Base-by-base conservation (phyloP, 1,284 basidiomycete genomes). In the Cystobasidium pallidum region DNA sequence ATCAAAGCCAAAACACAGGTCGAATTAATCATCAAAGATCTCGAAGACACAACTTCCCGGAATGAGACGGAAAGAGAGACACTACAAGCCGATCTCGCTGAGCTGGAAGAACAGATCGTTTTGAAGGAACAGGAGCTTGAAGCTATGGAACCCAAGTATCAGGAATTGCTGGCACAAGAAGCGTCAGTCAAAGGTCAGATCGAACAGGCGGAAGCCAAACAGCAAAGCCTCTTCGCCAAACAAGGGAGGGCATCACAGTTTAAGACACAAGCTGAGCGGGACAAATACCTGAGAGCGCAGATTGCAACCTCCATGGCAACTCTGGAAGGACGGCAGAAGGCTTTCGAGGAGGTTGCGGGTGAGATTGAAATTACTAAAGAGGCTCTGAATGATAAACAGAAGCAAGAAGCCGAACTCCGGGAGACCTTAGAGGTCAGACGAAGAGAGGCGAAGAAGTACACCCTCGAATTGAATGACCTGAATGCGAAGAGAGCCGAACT, bases 241-340 rank as follows among this genome's bases (percentile, higher is more conserved):
- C 91, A 92, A 80, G 92, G 92, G 0, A 89, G 94, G 32, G 84
- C 89, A 30, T 86, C 88, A 64, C 91, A 90, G 77, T 97, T 95
- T 83, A 83, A 86, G n/a, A 91, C 89, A 15, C 88, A 88, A 78
- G 85, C 85, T 0, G 92, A 93, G 76, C 88, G 94, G 15, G 94
- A 97, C 79, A 81, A 84, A 24, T 94, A 87, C 78, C 84, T 97
- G 32, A 84, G 83, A 19, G 84, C 85, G 17, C 91, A 94, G 78
- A 89, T 96, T 57, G 81, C 85, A 1, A 86, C 88, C 2, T 85
- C 93, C 72, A 84, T 87, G 55, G 82, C 84, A 0, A 88, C 87
- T 34, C 49, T 78, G 28, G 52, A 54, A 47, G 43, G 11, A 85
- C 86, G 2, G 78, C 89, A n/a, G 81, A 85, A n/a, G 28, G 73